A percentile compares a stretch with the other conserved stretches of the same genome.
phyloP scores from a whole-genome alignment of 805 yeast species.

The Kodamaea neixiangensis region DNA sequence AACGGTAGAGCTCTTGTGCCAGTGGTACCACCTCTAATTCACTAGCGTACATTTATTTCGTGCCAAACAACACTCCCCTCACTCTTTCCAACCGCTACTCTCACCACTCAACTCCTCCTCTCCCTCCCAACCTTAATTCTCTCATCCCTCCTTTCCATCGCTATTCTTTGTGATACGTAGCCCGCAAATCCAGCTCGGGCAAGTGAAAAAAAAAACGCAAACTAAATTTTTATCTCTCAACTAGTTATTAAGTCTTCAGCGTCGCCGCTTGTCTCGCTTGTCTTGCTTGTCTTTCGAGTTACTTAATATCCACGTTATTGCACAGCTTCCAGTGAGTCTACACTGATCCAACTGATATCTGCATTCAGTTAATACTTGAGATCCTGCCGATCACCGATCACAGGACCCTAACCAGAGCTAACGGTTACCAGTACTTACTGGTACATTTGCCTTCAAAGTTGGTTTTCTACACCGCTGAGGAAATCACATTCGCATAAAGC shows the following conservation, averaged over 20 bases:
- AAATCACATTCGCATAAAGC: not conserved
- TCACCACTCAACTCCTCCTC: not conserved
- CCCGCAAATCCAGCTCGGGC: not conserved
- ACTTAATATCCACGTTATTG: not conserved
- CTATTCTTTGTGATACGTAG: not conserved
- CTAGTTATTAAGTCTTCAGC: not conserved
- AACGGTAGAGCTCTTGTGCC: too few species aligned
- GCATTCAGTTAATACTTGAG: not conserved
- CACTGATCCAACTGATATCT: not conserved
- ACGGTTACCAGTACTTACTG: not conserved
- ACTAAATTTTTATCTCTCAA: not conserved
- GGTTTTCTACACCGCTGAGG: not conserved
- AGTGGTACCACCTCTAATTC: too few species aligned
- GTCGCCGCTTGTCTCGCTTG: not conserved
- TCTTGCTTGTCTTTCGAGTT: not conserved
- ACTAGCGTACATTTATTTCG: too few species aligned
- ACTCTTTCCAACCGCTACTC: not conserved
- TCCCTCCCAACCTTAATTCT: not conserved
- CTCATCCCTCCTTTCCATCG: not conserved
- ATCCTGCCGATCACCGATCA: not conserved
- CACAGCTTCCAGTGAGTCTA: not conserved
- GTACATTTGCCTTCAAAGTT: not conserved
- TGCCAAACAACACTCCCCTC: too few species aligned
- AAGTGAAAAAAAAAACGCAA: constrained; percentile 1
- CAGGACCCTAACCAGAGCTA: not conserved